Evolutionary conservation across 2,329 filamentous ascomycete genomes (phyloP), one percentile per base, ranked within the genome.

Genomic region (Thelonectria blattea): DNA sequence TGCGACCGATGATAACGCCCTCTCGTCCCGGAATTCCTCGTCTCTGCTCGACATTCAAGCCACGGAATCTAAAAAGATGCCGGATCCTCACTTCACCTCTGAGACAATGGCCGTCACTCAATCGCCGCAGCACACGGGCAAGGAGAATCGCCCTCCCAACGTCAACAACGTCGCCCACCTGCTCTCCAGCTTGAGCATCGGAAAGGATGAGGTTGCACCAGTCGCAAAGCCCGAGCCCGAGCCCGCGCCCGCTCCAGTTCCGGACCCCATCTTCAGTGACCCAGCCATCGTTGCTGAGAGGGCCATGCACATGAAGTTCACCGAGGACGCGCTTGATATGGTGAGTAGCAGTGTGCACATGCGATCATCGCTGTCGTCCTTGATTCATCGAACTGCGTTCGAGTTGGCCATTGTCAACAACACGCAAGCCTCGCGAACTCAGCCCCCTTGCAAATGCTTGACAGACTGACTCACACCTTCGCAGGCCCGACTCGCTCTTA

Each of bases 261-360:
- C 24, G 27, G 41, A 32, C 2, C 58, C 58, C 2, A 61, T 65
- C 43, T 63, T 60, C 41, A 63, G 69, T 27, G 72, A 76, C 43
- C 74, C 74, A 5, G 68, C 63, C 14, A 65, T 73, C 15, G 58
- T 71, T 32, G 73, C 71, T 17, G 74, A 76, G 60, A 67, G 73
- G 48, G 74, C 72, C 20, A 66, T 72, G 62, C 75, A 78, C 58
- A 68, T 76, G 66, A 75, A 73, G 45, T 97, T 93, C 78, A 97
- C 96, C 87, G 86, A 89, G 68, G 89, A 94, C 74, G 93, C 93
- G 63, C 84, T 97, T 67, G 84, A 88, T 67, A 96, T 97, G 92
- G 91, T 94, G 79, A 70, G 81, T 74, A n/a, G n/a, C n/a, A n/a
- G 18, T 5, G 11, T 32, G n/a, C 41, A 4, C 17, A 43, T 43